phyloP scores from a whole-genome alignment of 176 grass and related monocot genomes.

The Oryza coarctata region DNA sequence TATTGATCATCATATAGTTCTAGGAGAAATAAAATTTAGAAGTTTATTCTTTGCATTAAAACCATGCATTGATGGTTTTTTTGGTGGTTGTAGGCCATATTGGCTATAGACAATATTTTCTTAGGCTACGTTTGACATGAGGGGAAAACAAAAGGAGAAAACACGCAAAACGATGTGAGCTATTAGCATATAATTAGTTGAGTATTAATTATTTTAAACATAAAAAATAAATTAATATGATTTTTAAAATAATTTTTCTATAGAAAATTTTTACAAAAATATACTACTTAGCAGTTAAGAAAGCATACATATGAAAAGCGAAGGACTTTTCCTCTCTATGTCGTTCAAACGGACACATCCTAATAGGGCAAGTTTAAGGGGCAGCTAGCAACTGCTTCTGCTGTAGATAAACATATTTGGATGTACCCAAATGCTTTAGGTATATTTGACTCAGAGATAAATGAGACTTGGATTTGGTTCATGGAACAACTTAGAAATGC shows the following conservation, averaged over 20 bases:
- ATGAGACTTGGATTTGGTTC: background rate
- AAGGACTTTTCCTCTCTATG: too few relatives aligned
- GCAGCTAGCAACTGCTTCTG: background rate
- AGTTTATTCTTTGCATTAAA: background rate
- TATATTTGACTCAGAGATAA: background rate
- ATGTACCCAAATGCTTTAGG: background rate
- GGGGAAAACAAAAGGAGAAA: too few relatives aligned
- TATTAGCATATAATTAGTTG: too few relatives aligned
- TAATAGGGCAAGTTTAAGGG: background rate
- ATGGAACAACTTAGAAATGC: background rate
- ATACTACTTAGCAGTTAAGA: too few relatives aligned
- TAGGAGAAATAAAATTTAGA: background rate
- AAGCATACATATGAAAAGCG: too few relatives aligned
- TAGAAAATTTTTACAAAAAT: too few relatives aligned
- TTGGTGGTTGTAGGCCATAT: background rate
- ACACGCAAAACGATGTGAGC: too few relatives aligned
- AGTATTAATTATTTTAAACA: too few relatives aligned
- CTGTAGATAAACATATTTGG: background rate
- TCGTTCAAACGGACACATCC: too few relatives aligned
- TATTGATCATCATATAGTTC: background rate
- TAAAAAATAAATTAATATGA: too few relatives aligned
- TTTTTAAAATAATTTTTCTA: too few relatives aligned
- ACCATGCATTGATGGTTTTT: background rate
- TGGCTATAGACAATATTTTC: background rate
- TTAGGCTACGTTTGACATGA: too few relatives aligned